These are phyloP conservation scores for Multifurca ochricompacta DNA, from an alignment of 768 basidiomycete genomes.

Conservation along the genomic window DNA sequence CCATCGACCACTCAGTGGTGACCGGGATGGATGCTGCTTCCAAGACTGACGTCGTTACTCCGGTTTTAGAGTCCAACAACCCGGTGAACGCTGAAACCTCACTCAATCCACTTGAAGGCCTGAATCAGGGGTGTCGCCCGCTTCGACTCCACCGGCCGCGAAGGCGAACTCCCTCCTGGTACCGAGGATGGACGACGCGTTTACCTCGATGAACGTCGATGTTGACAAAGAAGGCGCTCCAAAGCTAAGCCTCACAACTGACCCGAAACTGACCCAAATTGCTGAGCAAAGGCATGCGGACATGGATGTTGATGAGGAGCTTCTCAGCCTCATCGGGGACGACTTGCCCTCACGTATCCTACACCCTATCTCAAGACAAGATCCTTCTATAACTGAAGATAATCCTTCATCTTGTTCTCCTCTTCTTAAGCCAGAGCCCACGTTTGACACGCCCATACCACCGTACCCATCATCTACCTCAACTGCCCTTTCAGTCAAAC, in stretches of 20 bases:
- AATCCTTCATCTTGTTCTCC: not conserved
- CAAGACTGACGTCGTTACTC: not conserved
- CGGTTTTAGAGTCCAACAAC: not conserved
- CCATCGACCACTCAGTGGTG: not conserved
- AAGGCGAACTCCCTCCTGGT: not conserved
- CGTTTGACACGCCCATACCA: slow-evolving; percentile 7
- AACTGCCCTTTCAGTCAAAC: slow-evolving; percentile 20
- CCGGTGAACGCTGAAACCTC: not conserved
- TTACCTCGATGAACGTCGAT: not conserved
- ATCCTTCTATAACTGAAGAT: not conserved
- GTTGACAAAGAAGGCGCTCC: not conserved
- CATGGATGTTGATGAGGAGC: slow-evolving; percentile 55
- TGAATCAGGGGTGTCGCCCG: not conserved
- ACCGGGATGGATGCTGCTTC: not conserved
- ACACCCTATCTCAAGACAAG: slow-evolving; percentile 14
- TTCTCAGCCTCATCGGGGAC: slow-evolving; percentile 60
- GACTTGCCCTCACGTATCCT: slow-evolving; percentile 12
- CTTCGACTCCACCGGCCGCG: not conserved
- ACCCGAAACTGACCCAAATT: not conserved
- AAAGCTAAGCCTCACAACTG: not conserved
- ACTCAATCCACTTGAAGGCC: not conserved
- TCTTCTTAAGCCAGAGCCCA: slow-evolving; percentile 1
- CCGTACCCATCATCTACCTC: slow-evolving; percentile 14
- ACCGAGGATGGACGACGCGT: not conserved
- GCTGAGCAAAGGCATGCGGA: slow-evolving; percentile 31